Conservation (phyloP, 306 rosid genomes). For the Rosa lucieae region DNA sequence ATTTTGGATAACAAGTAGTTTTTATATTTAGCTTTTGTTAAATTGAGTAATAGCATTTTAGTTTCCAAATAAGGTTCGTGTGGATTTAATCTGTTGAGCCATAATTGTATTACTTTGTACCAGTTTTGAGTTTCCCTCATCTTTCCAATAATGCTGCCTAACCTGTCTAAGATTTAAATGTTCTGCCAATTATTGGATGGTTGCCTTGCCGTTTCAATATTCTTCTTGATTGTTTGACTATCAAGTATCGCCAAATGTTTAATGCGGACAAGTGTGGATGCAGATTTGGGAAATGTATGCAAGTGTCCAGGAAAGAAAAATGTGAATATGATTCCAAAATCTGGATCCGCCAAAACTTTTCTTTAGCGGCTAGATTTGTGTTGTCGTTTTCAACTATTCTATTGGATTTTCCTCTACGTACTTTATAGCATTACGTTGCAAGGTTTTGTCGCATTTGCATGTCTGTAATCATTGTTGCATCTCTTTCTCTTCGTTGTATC, state of each 20-base stretch:
- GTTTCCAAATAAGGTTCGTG: background rate
- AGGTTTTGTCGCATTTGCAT: background rate
- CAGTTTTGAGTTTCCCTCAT: background rate
- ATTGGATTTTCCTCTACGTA: background rate
- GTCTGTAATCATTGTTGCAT: background rate
- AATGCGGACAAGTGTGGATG: background rate
- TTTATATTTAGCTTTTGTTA: background rate
- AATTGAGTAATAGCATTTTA: background rate
- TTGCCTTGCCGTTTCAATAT: background rate
- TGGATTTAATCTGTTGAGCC: background rate
- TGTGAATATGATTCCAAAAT: background rate
- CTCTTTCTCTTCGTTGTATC: background rate
- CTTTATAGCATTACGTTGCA: background rate
- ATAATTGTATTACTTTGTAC: background rate
- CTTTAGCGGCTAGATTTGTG: background rate
- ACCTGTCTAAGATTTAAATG: constrained; percentile 1
- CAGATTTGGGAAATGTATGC: background rate
- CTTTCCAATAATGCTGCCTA: background rate
- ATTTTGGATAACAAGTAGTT: background rate
- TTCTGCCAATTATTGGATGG: background rate
- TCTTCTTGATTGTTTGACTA: constrained; percentile 1
- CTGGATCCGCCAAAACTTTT: background rate
- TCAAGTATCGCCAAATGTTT: background rate
- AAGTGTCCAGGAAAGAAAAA: background rate
- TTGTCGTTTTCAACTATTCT: constrained; percentile 5